A percentile compares a stretch with the other conserved stretches of the same genome.
Evolutionary conservation across 495 filamentous ascomycete genomes (phyloP).

Genomic region (Hypoxylon lenormandii): DNA sequence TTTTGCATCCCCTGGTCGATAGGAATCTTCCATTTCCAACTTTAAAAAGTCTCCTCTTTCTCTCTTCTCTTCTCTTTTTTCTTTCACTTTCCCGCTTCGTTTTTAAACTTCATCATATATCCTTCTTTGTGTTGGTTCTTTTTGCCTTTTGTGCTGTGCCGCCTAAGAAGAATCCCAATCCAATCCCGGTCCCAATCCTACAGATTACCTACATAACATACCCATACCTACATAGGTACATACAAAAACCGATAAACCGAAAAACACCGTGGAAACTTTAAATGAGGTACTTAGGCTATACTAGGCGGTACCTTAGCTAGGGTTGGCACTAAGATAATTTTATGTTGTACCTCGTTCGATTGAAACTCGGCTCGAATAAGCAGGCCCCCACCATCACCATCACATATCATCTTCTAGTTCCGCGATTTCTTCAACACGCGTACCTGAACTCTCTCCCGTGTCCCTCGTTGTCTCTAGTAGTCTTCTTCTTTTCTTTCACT

Average conservation of each 20-base stretch:
- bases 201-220: not conserved
- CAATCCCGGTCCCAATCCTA: too few species aligned
- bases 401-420: conserved; percentile 41
- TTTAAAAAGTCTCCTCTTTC: conserved; percentile 28
- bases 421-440: conserved; percentile 46
- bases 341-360: conserved; percentile 49
- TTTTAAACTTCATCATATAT: too few species aligned
- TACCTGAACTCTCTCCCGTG: conserved; percentile 27
- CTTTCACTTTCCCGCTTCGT: conserved; percentile 7
- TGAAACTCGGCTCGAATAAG: conserved; percentile 37
- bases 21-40: conserved; percentile 17
- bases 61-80: conserved; percentile 4
- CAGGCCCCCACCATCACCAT: conserved; percentile 34
- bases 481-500: conserved; percentile 23
- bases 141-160: not conserved
- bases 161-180: conserved; percentile 4
- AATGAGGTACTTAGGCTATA: conserved; percentile 44
- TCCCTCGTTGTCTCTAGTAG: conserved; percentile 36
- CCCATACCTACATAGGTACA: too few species aligned
- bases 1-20: conserved; percentile 25
- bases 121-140: conserved; percentile 13
- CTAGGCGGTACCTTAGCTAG: conserved; percentile 39
- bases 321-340: conserved; percentile 47
- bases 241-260: too few species aligned
- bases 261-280: conserved; percentile 20